Percentiles rank a stretch among this genome's conserved stretches.
phyloP scores from a whole-genome alignment of 306 rosid species.

The Fagus sylvatica region DNA sequence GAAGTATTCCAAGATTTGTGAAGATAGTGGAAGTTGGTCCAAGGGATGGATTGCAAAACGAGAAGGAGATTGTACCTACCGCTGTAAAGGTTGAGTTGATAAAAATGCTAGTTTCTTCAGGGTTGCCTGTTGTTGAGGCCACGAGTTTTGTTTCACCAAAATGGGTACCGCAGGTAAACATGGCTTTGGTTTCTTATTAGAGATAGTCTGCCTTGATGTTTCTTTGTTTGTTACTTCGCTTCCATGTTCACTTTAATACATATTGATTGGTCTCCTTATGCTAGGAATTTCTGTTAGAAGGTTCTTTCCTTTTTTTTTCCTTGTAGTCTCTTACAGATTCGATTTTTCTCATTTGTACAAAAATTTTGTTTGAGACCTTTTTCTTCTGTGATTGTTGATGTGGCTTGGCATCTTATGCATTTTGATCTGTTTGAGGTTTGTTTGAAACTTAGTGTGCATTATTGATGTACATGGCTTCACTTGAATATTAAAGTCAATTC shows the following conservation, averaged over 20 bases:
- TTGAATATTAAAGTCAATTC: background rate
- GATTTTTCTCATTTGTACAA: background rate
- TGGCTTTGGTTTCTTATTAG: background rate
- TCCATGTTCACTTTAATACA: background rate
- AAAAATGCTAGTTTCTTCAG: constrained; percentile 73
- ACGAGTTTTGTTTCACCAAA: constrained; percentile 96
- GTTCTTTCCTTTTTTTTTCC: background rate
- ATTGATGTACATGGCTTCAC: background rate
- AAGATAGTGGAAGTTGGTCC: constrained; percentile 95
- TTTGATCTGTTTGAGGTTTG: background rate
- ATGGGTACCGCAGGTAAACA: constrained; percentile 92
- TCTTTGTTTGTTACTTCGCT: constrained; percentile 1
- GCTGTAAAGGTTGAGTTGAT: constrained; percentile 72
- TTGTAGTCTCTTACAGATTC: background rate
- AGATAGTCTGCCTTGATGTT: background rate
- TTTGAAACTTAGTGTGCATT: background rate
- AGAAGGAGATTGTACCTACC: constrained; percentile 78
- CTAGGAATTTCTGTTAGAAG: background rate
- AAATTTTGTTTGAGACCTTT: background rate
- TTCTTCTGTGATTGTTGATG: background rate
- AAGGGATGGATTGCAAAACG: constrained; percentile 94
- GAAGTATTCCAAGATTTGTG: constrained; percentile 61
- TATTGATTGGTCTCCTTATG: background rate
- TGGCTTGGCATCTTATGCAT: background rate
- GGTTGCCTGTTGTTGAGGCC: constrained; percentile 79